phyloP scores from a whole-genome alignment of 305 asterid genomes.

The Nicotiana rustica region DNA sequence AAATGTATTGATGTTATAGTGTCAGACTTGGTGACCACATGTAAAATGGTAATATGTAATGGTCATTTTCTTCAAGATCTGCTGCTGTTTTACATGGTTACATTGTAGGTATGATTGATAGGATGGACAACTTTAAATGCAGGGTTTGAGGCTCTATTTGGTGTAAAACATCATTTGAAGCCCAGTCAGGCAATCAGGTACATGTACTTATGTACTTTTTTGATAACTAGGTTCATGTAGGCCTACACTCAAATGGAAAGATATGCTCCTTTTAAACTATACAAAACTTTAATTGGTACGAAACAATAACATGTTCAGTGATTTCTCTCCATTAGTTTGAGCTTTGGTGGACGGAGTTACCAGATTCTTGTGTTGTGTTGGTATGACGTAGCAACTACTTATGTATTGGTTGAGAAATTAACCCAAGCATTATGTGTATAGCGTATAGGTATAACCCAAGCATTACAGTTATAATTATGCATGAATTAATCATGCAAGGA shows the following conservation, averaged over 20 bases:
- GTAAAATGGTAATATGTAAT: background rate
- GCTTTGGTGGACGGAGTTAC: background rate
- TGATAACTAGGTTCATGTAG: background rate
- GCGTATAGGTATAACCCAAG: too few species aligned
- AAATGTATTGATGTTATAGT: conserved; percentile 25
- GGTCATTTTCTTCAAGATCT: conserved; percentile 21
- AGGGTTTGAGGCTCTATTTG: background rate
- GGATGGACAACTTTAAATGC: background rate
- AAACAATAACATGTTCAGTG: background rate
- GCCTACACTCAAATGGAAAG: conserved; percentile 10
- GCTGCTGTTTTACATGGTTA: background rate
- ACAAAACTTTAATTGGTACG: background rate
- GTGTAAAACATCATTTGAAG: background rate
- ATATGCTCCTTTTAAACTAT: background rate
- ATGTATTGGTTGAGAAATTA: too few species aligned
- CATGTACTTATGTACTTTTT: too few species aligned
- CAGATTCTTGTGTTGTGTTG: background rate
- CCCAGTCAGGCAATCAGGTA: too few species aligned
- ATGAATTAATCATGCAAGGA: too few species aligned
- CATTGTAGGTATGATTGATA: background rate
- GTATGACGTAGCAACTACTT: background rate
- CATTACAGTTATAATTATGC: too few species aligned
- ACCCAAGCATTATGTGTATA: too few species aligned
- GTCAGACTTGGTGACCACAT: conserved; percentile 12
- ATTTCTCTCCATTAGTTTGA: background rate